phyloP scores from a whole-genome alignment of 2,329 filamentous ascomycete species.

The Cladosporium sp. region DNA sequence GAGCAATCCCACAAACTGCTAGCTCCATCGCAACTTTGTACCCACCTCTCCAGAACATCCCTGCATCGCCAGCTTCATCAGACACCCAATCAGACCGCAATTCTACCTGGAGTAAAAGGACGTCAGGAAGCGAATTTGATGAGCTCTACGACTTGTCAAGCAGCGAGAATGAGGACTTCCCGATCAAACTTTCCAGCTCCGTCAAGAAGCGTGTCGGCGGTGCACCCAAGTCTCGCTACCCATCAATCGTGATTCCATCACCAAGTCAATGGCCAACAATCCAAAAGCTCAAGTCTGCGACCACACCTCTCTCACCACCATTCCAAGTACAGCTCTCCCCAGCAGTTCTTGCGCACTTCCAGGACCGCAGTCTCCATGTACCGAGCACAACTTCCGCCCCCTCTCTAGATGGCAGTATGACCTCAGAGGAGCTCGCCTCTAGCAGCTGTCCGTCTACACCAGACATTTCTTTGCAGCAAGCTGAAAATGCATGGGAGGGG shows the following conservation, averaged over 20 bases:
- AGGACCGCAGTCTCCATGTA: constrained; percentile 57
- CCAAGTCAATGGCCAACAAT: constrained; percentile 59
- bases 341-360: constrained; percentile 67
- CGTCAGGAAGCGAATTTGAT: constrained; percentile 74
- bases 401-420: constrained; percentile 84
- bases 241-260: constrained; percentile 60
- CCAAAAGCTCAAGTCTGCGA: constrained; percentile 50
- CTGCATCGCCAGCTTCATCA: constrained; percentile 62
- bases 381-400: constrained; percentile 79
- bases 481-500: constrained; percentile 64
- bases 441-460: constrained; percentile 85
- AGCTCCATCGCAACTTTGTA: constrained; percentile 18
- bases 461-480: constrained; percentile 57
- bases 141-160: constrained; percentile 87
- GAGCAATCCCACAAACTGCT: constrained; percentile 20
- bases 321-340: constrained; percentile 42
- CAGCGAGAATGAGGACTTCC: constrained; percentile 64
- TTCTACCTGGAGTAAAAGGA: constrained; percentile 60
- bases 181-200: constrained; percentile 54
- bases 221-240: constrained; percentile 48
- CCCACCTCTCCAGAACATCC: constrained; percentile 23
- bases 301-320: constrained; percentile 48
- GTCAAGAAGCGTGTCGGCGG: constrained; percentile 44
- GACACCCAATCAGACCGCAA: constrained; percentile 51
- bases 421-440: constrained; percentile 80